phyloP scores from a whole-genome alignment of 768 basidiomycete species.

The Mycena belliarum region DNA sequence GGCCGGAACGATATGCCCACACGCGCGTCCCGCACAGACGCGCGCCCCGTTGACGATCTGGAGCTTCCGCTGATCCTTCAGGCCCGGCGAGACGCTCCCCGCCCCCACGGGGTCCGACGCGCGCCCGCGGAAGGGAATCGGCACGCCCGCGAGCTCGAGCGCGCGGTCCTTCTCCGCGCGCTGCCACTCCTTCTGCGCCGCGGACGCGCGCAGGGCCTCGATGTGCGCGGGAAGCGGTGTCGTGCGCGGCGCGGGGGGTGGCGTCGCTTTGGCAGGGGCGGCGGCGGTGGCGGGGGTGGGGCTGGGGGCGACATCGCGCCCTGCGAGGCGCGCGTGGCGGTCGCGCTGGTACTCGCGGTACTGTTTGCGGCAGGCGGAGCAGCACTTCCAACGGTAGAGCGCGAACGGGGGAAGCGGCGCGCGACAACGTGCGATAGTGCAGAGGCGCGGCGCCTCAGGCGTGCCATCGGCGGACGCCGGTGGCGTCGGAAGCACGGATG shows the following conservation, averaged over 20 bases:
- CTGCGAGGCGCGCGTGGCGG: slow-evolving; percentile 9
- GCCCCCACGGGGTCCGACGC: neutral
- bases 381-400: slow-evolving; percentile 22
- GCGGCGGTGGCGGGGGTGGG: neutral
- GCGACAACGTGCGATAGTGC: slow-evolving; percentile 22
- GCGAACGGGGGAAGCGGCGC: slow-evolving; percentile 12
- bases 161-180: slow-evolving; percentile 18
- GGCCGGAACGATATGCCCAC: slow-evolving; percentile 38
- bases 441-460: slow-evolving; percentile 12
- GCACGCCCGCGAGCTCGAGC: slow-evolving; percentile 1
- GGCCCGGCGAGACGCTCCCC: neutral
- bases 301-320: neutral
- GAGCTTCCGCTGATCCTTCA: neutral
- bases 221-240: neutral
- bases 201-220: neutral
- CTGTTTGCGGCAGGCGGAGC: slow-evolving; percentile 16
- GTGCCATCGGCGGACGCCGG: neutral
- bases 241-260: neutral
- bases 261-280: neutral
- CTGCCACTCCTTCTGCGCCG: slow-evolving; percentile 16
- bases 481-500: slow-evolving; percentile 9
- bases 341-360: slow-evolving; percentile 23
- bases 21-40: slow-evolving; percentile 36
- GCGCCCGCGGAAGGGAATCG: neutral
- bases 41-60: slow-evolving; percentile 34